Conservation (phyloP, 495 filamentous ascomycete species). For the Penicillium nucicola region DNA sequence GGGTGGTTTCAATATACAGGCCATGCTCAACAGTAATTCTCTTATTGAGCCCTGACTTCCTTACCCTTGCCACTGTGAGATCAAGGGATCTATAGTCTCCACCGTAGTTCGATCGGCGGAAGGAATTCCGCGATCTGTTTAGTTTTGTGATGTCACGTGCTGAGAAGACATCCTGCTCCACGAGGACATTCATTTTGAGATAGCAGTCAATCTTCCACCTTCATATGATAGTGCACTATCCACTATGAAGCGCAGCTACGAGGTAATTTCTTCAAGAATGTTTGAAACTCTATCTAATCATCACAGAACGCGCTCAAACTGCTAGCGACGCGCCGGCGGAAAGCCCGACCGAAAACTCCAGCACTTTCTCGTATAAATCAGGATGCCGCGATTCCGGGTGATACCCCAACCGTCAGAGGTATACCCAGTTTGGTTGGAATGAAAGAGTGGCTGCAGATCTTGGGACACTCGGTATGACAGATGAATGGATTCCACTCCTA, state of each 20-base stretch:
- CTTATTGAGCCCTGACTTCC: too few relatives aligned
- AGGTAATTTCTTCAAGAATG: neutral
- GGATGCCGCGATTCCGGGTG: neutral
- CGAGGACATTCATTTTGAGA: too few relatives aligned
- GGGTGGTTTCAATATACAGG: too few relatives aligned
- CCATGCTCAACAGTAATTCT: too few relatives aligned
- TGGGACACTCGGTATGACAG: conserved; percentile 27
- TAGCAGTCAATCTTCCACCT: too few relatives aligned
- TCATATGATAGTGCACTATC: too few relatives aligned
- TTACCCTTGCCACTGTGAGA: too few relatives aligned
- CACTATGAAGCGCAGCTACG: neutral
- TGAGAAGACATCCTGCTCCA: too few relatives aligned
- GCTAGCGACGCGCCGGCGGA: conserved; percentile 3
- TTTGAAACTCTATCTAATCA: neutral
- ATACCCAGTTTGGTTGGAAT: conserved; percentile 23
- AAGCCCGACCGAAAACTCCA: neutral
- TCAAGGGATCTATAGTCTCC: too few relatives aligned
- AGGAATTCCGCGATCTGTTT: too few relatives aligned
- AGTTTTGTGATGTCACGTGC: too few relatives aligned
- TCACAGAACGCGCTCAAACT: conserved; percentile 6
- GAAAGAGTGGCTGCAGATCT: conserved; percentile 23
- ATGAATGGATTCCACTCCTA: neutral
- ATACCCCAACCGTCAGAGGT: conserved; percentile 9
- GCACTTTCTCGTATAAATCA: neutral
- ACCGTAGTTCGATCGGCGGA: too few relatives aligned